phyloP scores from a whole-genome alignment of 805 yeast species.

The Pichia sporocuriosa region DNA sequence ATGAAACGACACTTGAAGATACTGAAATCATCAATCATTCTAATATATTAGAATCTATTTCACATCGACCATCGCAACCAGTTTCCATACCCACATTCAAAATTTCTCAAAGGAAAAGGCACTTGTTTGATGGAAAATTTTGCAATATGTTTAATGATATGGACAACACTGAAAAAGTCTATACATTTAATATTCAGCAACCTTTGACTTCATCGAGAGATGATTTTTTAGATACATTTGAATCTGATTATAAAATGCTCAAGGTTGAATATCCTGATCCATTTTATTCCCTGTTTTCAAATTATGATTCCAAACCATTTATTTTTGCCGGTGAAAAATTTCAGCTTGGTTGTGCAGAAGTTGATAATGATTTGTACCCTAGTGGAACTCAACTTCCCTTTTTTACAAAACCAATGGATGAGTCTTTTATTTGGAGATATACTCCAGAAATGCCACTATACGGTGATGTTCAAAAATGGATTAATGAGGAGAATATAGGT shows the following conservation, averaged over 20 bases:
- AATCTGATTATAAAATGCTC: conserved; percentile 37
- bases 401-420: background rate
- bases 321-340: conserved; percentile 63
- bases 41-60: background rate
- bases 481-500: conserved; percentile 13
- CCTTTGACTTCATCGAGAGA: conserved; percentile 15
- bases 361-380: conserved; percentile 24
- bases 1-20: conserved; percentile 5
- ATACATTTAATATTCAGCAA: conserved; percentile 11
- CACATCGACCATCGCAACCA: background rate
- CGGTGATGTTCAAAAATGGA: conserved; percentile 33
- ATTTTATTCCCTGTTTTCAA: conserved; percentile 46
- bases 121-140: background rate
- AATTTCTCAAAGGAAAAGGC: conserved; percentile 2
- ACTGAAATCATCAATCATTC: background rate
- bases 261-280: conserved; percentile 57
- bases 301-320: conserved; percentile 48
- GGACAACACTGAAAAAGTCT: background rate
- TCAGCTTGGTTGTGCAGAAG: conserved; percentile 34
- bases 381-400: conserved; percentile 4
- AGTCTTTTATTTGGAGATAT: conserved; percentile 11
- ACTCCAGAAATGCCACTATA: conserved; percentile 41
- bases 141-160: background rate
- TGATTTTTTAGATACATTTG: conserved; percentile 31
- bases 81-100: background rate